phyloP scores from a whole-genome alignment of 352 stramenopile species.

The Pythium utonaiense region DNA sequence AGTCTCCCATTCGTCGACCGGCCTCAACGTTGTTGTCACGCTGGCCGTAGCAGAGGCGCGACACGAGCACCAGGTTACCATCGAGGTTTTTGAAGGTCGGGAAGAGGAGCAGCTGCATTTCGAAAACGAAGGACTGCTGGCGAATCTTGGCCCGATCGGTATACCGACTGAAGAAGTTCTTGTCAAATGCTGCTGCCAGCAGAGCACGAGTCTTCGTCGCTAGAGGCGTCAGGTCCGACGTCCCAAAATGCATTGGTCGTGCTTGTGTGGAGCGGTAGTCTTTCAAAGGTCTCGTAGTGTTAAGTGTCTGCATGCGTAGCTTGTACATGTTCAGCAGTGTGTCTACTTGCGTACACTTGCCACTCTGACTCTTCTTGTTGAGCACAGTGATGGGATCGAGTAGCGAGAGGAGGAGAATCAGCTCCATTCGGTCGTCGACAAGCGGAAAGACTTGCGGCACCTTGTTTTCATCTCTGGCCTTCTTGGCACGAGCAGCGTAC shows the following conservation, averaged over 20 bases:
- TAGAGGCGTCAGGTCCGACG: too few relatives aligned
- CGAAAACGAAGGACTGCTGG: constrained; percentile 3
- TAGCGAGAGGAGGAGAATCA: constrained; percentile 5
- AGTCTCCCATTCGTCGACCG: neutral
- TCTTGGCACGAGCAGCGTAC: neutral
- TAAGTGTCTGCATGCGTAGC: neutral
- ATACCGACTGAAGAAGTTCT: constrained; percentile 9
- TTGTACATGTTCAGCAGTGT: neutral
- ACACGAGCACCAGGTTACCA: neutral
- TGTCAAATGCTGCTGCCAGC: constrained; percentile 1
- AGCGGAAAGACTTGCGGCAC: neutral
- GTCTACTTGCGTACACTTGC: neutral
- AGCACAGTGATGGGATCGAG: constrained; percentile 5
- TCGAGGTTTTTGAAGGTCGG: constrained; percentile 7
- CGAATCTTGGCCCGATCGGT: neutral
- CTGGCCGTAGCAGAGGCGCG: neutral
- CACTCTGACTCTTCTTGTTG: constrained; percentile 1
- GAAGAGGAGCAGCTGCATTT: constrained; percentile 8
- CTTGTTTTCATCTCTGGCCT: neutral
- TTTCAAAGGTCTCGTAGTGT: too few relatives aligned
- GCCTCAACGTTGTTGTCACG: neutral
- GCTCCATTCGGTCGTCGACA: neutral
- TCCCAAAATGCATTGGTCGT: too few relatives aligned
- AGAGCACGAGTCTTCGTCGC: neutral
- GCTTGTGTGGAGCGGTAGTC: too few relatives aligned